Evolutionary conservation across 225 moss, liverwort and hornwort species (phyloP).

Genomic region (Anthoceros angustus): DNA sequence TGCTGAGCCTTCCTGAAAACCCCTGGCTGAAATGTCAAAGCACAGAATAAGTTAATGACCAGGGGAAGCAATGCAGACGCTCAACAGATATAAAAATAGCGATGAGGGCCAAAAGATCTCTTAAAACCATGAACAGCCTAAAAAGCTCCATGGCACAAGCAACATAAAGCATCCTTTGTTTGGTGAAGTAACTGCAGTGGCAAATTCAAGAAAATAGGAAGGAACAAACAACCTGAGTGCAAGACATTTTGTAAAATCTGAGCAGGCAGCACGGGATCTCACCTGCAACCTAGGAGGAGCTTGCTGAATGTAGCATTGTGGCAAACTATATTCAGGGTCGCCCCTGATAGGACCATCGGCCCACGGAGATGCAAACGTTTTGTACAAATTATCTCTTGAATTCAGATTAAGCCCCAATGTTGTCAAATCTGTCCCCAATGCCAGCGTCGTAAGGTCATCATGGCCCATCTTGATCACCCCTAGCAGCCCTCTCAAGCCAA

Average conservation of each 20-base stretch:
- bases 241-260: neutral
- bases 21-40: conserved; percentile 39
- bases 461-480: conserved; percentile 97
- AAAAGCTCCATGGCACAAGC: too few relatives aligned
- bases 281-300: conserved; percentile 85
- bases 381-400: conserved; percentile 98
- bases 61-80: neutral
- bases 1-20: conserved; percentile 88
- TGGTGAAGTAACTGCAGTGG: too few relatives aligned
- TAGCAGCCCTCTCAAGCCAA: conserved; percentile 85
- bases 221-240: neutral
- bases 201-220: neutral
- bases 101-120: too few relatives aligned
- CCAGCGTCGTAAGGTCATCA: conserved; percentile 88
- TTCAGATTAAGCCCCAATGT: conserved; percentile 94
- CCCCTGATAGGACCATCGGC: conserved; percentile 91
- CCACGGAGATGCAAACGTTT: conserved; percentile 99
- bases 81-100: too few relatives aligned
- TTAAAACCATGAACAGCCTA: too few relatives aligned
- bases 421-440: conserved; percentile 93
- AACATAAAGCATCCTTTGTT: too few relatives aligned
- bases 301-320: conserved; percentile 75
- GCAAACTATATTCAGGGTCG: conserved; percentile 84
- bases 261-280: neutral
- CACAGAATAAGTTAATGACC: neutral